phyloP scores from a whole-genome alignment of 1,284 basidiomycete genomes.

The Pholiota adiposa region DNA sequence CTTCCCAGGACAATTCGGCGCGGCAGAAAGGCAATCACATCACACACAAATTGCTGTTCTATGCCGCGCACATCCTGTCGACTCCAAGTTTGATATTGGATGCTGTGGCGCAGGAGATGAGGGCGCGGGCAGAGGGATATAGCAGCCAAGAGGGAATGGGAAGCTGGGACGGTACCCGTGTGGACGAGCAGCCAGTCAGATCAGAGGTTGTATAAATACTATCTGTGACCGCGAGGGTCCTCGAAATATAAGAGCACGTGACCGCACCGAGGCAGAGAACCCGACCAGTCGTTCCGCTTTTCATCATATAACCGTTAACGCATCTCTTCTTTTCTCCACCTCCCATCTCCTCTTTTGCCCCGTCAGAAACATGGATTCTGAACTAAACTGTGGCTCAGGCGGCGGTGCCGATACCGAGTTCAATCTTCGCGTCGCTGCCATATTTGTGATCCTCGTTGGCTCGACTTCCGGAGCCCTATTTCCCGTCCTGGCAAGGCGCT shows the following conservation, averaged over 20 bases:
- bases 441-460: slow-evolving; percentile 86
- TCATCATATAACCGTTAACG: slow-evolving; percentile 19
- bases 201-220: slow-evolving; percentile 8
- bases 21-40: slow-evolving; percentile 35
- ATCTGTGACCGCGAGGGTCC: slow-evolving; percentile 29
- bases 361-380: slow-evolving; percentile 19
- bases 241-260: slow-evolving; percentile 21
- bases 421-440: slow-evolving; percentile 77
- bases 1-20: slow-evolving; percentile 27
- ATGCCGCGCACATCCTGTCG: slow-evolving; percentile 53
- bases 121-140: slow-evolving; percentile 14
- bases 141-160: background rate
- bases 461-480: slow-evolving; percentile 79
- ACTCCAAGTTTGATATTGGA: slow-evolving; percentile 45
- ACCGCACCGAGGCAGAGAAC: slow-evolving; percentile 25
- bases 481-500: slow-evolving; percentile 76
- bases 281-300: slow-evolving; percentile 26
- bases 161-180: background rate
- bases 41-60: slow-evolving; percentile 60
- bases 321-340: slow-evolving; percentile 12
- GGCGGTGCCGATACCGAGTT: slow-evolving; percentile 36
- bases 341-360: slow-evolving; percentile 7
- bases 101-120: slow-evolving; percentile 47
- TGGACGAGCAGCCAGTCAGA: slow-evolving; percentile 4
- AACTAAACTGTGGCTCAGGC: slow-evolving; percentile 35